These are phyloP conservation scores for Thermomucor indicae-seudaticae DNA, from an alignment of 371 early-diverging fungal species.

Conservation along the genomic window DNA sequence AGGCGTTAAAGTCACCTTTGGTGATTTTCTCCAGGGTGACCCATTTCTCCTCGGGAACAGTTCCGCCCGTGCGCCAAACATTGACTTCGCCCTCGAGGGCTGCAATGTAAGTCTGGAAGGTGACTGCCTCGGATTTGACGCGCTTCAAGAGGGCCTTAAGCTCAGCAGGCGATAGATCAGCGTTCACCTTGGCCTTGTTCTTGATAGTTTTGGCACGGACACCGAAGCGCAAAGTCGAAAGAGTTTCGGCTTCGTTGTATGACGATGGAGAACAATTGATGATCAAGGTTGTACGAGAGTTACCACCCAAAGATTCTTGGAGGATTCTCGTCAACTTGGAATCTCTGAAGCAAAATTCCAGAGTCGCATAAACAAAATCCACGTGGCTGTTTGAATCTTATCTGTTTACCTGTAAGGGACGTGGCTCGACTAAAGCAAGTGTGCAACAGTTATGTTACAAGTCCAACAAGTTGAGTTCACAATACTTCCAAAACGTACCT, in stretches of 20 bases:
- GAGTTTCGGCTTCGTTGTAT: constrained; percentile 94
- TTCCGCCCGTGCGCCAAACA: constrained; percentile 82
- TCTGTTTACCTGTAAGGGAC: constrained; percentile 76
- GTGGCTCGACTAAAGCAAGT: constrained; percentile 70
- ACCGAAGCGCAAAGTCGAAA: constrained; percentile 95
- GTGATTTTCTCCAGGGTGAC: constrained; percentile 66
- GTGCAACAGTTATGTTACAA: constrained; percentile 1
- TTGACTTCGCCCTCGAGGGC: constrained; percentile 83
- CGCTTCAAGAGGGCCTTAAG: constrained; percentile 89
- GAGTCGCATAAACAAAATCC: not conserved
- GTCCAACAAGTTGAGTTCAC: constrained; percentile 1
- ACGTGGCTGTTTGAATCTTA: no score
- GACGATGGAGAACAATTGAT: constrained; percentile 95
- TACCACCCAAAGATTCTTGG: constrained; percentile 97
- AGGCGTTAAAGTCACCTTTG: constrained; percentile 40
- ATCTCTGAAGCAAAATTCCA: constrained; percentile 57
- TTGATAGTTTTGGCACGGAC: constrained; percentile 96
- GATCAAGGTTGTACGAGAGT: constrained; percentile 93
- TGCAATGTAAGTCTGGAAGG: constrained; percentile 75
- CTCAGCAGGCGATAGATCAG: constrained; percentile 87
- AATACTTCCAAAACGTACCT: constrained; percentile 40
- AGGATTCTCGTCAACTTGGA: constrained; percentile 98
- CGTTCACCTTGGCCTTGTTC: constrained; percentile 98
- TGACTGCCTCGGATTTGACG: constrained; percentile 73
- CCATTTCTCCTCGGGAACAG: constrained; percentile 71